Conservation (phyloP, 495 filamentous ascomycete genomes). For the Lasiosphaeris hirsuta region DNA sequence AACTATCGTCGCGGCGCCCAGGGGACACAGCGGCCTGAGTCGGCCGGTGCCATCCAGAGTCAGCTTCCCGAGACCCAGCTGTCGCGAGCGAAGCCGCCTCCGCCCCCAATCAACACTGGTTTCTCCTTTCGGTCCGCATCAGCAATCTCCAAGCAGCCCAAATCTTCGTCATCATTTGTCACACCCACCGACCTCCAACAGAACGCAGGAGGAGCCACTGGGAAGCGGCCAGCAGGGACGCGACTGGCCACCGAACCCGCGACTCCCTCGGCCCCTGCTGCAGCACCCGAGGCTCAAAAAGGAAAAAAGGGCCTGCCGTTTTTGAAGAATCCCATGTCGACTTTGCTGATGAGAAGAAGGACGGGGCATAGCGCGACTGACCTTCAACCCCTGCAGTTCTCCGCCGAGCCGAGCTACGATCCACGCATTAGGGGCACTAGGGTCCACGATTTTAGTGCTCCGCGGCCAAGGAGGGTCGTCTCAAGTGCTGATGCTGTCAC, state of each 20-base stretch:
- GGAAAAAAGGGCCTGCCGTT: slow-evolving; percentile 50
- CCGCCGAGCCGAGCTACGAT: slow-evolving; percentile 56
- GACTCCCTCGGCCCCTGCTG: slow-evolving; percentile 59
- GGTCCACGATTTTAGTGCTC: slow-evolving; percentile 89
- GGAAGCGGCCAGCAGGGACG: slow-evolving; percentile 33
- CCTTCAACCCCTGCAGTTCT: slow-evolving; percentile 50
- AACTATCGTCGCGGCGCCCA: slow-evolving; percentile 34
- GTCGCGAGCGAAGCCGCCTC: slow-evolving; percentile 27
- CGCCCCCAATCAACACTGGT: slow-evolving; percentile 30
- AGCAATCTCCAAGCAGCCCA: slow-evolving; percentile 26
- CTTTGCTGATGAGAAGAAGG: slow-evolving; percentile 40
- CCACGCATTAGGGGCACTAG: slow-evolving; percentile 79
- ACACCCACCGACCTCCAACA: slow-evolving; percentile 37
- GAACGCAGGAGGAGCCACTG: slow-evolving; percentile 11
- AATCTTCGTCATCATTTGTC: slow-evolving; percentile 36
- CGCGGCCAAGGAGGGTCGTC: slow-evolving; percentile 58
- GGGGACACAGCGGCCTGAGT: slow-evolving; percentile 18
- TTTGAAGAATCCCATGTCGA: slow-evolving; percentile 49
- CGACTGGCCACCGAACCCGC: slow-evolving; percentile 37
- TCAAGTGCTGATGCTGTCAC: slow-evolving; percentile 20
- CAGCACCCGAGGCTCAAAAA: slow-evolving; percentile 55
- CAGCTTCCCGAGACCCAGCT: slow-evolving; percentile 23
- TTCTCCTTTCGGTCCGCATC: slow-evolving; percentile 19
- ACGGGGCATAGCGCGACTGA: slow-evolving; percentile 43
- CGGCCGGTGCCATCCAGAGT: slow-evolving; percentile 15